phyloP scores from a whole-genome alignment of 2,329 filamentous ascomycete genomes.

The Aspergillus latus region DNA sequence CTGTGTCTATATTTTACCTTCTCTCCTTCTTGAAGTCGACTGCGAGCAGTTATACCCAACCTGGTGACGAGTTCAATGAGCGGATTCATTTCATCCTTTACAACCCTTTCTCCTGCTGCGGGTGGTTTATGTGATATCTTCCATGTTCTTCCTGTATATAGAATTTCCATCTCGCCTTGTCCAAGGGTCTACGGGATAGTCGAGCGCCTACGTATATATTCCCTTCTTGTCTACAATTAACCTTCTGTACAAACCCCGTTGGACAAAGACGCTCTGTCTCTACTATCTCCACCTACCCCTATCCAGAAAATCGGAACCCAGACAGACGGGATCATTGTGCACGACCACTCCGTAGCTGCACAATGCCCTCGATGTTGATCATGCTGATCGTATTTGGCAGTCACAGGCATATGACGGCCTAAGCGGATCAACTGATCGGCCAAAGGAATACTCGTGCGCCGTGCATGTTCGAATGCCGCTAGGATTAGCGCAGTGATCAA shows the following conservation, averaged over 20 bases:
- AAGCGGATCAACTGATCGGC: neutral
- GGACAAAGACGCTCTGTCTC: neutral
- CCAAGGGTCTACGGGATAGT: neutral
- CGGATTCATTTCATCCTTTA: neutral
- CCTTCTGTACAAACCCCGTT: neutral
- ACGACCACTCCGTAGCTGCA: neutral
- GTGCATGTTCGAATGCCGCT: neutral
- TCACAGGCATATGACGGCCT: neutral
- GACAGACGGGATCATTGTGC: neutral
- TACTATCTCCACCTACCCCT: neutral
- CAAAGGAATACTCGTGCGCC: neutral
- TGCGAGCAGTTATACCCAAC: slow-evolving; percentile 3
- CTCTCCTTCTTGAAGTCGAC: neutral
- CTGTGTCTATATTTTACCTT: neutral
- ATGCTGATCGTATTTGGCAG: neutral
- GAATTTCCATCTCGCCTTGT: neutral
- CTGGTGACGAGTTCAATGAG: slow-evolving; percentile 9
- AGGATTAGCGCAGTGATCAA: neutral
- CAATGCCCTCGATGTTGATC: neutral
- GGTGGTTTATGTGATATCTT: neutral
- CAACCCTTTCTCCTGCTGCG: neutral
- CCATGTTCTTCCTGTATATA: neutral
- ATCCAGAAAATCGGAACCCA: neutral
- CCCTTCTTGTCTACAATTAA: neutral
- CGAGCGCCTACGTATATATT: neutral